Conservation (phyloP, 257 asterid species). For the Salvia splendens region DNA sequence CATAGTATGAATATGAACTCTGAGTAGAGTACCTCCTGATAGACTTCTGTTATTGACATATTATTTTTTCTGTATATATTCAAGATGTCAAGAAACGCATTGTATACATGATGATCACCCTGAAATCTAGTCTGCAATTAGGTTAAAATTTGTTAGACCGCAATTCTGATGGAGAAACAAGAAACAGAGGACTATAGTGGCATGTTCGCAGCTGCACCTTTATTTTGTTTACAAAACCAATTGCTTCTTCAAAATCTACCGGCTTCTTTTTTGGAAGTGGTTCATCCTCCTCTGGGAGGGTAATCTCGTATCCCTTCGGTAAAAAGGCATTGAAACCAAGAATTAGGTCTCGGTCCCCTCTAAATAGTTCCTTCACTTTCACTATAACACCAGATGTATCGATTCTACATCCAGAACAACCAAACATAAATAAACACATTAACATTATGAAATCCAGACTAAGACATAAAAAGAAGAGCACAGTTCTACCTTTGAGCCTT, state of each 20-base stretch:
- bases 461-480: conserved; percentile 16
- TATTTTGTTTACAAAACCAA: conserved; percentile 78
- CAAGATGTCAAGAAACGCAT: conserved; percentile 90
- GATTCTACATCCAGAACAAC: conserved; percentile 49
- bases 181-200: conserved; percentile 23
- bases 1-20: conserved; percentile 26
- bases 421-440: conserved; percentile 29
- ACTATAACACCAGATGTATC: conserved; percentile 68
- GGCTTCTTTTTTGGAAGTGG: conserved; percentile 70
- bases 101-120: conserved; percentile 83
- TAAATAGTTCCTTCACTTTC: conserved; percentile 83
- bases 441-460: not conserved
- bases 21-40: conserved; percentile 63
- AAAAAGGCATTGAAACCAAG: conserved; percentile 94
- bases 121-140: conserved; percentile 84
- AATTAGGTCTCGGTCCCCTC: conserved; percentile 74
- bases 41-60: conserved; percentile 77
- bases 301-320: conserved; percentile 78
- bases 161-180: conserved; percentile 22
- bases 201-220: conserved; percentile 59
- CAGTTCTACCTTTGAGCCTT: conserved; percentile 75
- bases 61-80: conserved; percentile 78
- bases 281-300: conserved; percentile 66
- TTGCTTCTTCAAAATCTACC: conserved; percentile 79
- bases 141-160: conserved; percentile 36